phyloP scores from a whole-genome alignment of 345 rosid genomes.

The Melastoma malabathricum region DNA sequence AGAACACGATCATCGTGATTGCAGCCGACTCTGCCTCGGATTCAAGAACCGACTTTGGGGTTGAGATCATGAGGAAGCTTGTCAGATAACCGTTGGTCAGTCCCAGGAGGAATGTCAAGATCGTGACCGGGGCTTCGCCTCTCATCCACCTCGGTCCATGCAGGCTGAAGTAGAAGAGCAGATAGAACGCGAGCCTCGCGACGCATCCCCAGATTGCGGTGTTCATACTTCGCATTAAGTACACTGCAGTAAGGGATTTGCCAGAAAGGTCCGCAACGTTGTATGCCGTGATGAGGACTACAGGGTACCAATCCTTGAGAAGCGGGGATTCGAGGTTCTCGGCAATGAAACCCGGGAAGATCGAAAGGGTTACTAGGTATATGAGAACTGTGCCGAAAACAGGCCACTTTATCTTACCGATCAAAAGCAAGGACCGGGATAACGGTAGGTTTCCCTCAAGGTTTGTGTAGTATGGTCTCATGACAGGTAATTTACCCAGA shows the following conservation, averaged over 20 bases:
- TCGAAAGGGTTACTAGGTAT: conserved; percentile 62
- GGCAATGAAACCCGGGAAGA: conserved; percentile 76
- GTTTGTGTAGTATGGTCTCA: conserved; percentile 36
- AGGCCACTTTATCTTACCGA: conserved; percentile 39
- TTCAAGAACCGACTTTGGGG: conserved; percentile 54
- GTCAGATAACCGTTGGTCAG: conserved; percentile 76
- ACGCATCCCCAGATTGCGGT: conserved; percentile 57
- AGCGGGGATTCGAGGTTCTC: conserved; percentile 43
- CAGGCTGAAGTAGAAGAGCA: conserved; percentile 55
- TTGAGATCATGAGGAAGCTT: conserved; percentile 72
- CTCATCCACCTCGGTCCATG: conserved; percentile 76
- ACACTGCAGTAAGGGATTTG: conserved; percentile 59
- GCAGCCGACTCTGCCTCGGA: conserved; percentile 77
- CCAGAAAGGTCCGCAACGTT: conserved; percentile 66
- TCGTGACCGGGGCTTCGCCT: conserved; percentile 52
- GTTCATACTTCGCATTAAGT: conserved; percentile 35
- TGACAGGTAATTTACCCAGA: conserved; percentile 55
- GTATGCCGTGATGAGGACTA: conserved; percentile 61
- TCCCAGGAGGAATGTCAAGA: conserved; percentile 64
- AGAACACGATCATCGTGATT: conserved; percentile 53
- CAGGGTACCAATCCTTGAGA: conserved; percentile 71
- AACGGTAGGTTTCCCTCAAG: conserved; percentile 14
- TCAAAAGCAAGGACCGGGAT: conserved; percentile 27
- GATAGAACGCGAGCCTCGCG: conserved; percentile 57
- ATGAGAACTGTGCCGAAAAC: conserved; percentile 46